Evolutionary conservation across 441 rosid species (phyloP).

Genomic region (Viola pubescens): DNA sequence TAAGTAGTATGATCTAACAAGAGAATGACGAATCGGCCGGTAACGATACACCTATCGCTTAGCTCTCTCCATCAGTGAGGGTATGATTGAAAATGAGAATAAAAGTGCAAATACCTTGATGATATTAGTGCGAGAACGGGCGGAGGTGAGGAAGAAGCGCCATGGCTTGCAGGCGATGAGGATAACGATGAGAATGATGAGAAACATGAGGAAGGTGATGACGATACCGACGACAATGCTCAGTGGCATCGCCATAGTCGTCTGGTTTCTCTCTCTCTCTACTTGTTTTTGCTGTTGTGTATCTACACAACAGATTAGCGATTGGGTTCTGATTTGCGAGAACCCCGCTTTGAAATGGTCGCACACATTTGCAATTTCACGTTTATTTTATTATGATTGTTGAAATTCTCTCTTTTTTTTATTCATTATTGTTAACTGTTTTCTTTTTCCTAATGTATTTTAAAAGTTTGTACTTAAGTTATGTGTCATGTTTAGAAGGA

Average conservation of each 20-base stretch:
- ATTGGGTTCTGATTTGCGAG: conserved; percentile 43
- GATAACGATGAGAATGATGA: conserved; percentile 55
- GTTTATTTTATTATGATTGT: not conserved
- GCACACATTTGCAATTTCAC: conserved; percentile 18
- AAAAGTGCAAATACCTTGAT: conserved; percentile 39
- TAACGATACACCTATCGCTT: no score
- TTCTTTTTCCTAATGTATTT: not conserved
- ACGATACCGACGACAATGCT: conserved; percentile 39
- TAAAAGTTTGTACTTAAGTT: no score
- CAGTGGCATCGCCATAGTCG: conserved; percentile 52
- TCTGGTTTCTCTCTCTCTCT: conserved; percentile 28
- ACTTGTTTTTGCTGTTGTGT: conserved; percentile 7
- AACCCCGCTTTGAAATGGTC: conserved; percentile 81
- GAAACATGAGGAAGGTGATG: conserved; percentile 53
- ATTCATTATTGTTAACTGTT: not conserved
- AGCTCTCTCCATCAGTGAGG: no score
- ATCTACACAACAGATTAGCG: conserved; percentile 18
- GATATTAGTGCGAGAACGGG: conserved; percentile 26
- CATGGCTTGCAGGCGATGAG: conserved; percentile 80
- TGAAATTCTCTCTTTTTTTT: not conserved
- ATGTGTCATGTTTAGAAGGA: no score
- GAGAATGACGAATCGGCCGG: no score
- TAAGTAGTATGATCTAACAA: no score
- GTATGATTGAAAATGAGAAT: no score
- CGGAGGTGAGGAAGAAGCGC: conserved; percentile 51